phyloP scores from a whole-genome alignment of 306 rosid genomes.

The Medicago lupulina region DNA sequence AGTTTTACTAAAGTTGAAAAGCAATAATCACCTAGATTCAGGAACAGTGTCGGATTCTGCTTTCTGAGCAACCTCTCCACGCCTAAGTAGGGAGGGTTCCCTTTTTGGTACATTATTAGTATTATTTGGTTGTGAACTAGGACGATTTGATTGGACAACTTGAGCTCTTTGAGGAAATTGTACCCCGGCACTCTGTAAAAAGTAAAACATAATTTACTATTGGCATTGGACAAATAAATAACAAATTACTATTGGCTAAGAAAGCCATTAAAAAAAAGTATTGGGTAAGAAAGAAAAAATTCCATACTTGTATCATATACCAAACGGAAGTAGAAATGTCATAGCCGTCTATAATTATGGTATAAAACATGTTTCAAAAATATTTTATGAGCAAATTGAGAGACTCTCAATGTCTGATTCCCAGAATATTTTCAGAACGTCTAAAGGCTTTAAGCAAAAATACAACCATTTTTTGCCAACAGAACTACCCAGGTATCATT shows the following conservation, averaged over 20 bases:
- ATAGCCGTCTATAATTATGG: slow-evolving; percentile 8
- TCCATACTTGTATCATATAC: slow-evolving; percentile 26
- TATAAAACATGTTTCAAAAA: slow-evolving; percentile 17
- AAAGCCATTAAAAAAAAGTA: no score
- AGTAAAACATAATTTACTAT: slow-evolving; percentile 30
- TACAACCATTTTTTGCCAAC: slow-evolving; percentile 18
- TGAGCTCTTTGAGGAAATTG: slow-evolving; percentile 82
- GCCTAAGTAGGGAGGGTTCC: slow-evolving; percentile 54
- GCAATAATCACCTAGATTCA: slow-evolving; percentile 75
- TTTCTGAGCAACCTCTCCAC: slow-evolving; percentile 52
- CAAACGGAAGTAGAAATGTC: slow-evolving; percentile 23
- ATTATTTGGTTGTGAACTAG: slow-evolving; percentile 57
- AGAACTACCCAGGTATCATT: slow-evolving; percentile 20
- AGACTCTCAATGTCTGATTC: neutral
- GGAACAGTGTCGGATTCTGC: slow-evolving; percentile 64
- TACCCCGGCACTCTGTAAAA: slow-evolving; percentile 84
- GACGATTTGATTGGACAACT: slow-evolving; percentile 56
- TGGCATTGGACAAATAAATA: slow-evolving; percentile 11
- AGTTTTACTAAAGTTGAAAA: slow-evolving; percentile 32
- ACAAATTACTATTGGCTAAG: slow-evolving; percentile 12
- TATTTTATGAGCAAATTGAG: neutral
- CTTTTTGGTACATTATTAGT: slow-evolving; percentile 50
- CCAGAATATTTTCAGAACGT: neutral
- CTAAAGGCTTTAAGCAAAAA: neutral
- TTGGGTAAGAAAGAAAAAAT: neutral